Evolutionary conservation across 2,329 filamentous ascomycete genomes (phyloP).

Genomic region (Aaosphaeria pasadenensis): DNA sequence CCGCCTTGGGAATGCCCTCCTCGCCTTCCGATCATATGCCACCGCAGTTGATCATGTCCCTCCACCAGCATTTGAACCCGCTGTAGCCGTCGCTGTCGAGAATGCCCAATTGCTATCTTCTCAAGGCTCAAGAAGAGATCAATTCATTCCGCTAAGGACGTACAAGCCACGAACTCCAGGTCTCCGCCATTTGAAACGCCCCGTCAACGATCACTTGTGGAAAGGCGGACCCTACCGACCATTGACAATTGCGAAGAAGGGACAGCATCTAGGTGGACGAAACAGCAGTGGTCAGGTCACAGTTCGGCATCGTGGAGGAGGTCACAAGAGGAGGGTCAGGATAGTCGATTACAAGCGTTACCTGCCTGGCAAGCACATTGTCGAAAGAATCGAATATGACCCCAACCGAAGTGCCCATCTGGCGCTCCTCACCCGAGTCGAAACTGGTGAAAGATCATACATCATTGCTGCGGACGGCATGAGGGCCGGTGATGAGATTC

Average conservation of each 20-base stretch:
- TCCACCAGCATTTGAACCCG: constrained; percentile 32
- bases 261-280: constrained; percentile 86
- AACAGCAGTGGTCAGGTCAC: constrained; percentile 85
- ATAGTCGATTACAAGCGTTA: constrained; percentile 84
- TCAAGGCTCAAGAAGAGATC: constrained; percentile 27
- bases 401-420: constrained; percentile 92
- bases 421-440: constrained; percentile 74
- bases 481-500: constrained; percentile 83
- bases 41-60: constrained; percentile 40
- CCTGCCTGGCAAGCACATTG: constrained; percentile 75
- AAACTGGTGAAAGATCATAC: constrained; percentile 76
- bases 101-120: constrained; percentile 18
- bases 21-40: constrained; percentile 52
- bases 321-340: constrained; percentile 85
- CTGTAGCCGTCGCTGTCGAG: constrained; percentile 15
- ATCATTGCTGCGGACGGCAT: constrained; percentile 95
- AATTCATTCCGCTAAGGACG: constrained; percentile 61
- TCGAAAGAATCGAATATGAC: constrained; percentile 95
- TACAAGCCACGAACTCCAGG: constrained; percentile 95
- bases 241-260: constrained; percentile 88
- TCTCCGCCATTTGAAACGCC: constrained; percentile 83
- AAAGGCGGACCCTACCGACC: constrained; percentile 81
- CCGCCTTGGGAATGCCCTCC: constrained; percentile 48
- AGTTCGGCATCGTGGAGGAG: constrained; percentile 88
- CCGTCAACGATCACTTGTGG: constrained; percentile 96